Evolutionary conservation across 2,329 filamentous ascomycete species (phyloP), one percentile per base, ranked within the genome.

Genomic region (Nigrospora oryzae): DNA sequence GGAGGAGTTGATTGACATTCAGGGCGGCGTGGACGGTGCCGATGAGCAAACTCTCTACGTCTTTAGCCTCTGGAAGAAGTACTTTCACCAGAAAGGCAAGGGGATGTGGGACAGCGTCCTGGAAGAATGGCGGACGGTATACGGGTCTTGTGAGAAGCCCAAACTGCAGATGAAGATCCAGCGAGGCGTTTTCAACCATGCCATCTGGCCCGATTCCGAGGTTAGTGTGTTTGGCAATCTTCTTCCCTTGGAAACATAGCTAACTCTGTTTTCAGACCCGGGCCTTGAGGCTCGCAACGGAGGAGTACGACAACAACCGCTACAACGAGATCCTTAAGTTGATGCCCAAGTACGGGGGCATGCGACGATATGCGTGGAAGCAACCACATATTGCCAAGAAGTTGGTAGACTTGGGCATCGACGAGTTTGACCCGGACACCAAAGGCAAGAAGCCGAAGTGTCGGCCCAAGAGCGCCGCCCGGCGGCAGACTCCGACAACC

Each of bases 31-130:
- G 23, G 23, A 28, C 4, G 23, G 23, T 28, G 23, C 23, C 23
- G 23, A 28, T 10, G 23, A 28, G 23, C 23, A 28, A 32, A 38
- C 40, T 44, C 31, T 54, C 15, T 46, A 48, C 14, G 34, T 80
- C 31, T 71, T 77, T 40, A 62, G 72, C 23, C 65, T 73, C n/a
- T 65, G 74, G 12, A 69, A 67, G 55, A 55, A 67, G 19, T 66
- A 70, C 51, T 60, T 67, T 14, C 53, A 67, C 16, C 64, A 68
- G 42, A 75, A 74, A 52, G 75, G 76, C 14, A 74, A 75, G 50
- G 73, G 75, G 32, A 79, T 79, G 74, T 80, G 76, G 76, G 69
- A 75, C 19, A 63, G 66, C 35, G 77, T 80, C 46, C 65, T 68
- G 40, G 56, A 55, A 5, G 67, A 71, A 45, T 79, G 66, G 48